Conservation (phyloP, 768 basidiomycete species). For the Daedalea quercina region DNA sequence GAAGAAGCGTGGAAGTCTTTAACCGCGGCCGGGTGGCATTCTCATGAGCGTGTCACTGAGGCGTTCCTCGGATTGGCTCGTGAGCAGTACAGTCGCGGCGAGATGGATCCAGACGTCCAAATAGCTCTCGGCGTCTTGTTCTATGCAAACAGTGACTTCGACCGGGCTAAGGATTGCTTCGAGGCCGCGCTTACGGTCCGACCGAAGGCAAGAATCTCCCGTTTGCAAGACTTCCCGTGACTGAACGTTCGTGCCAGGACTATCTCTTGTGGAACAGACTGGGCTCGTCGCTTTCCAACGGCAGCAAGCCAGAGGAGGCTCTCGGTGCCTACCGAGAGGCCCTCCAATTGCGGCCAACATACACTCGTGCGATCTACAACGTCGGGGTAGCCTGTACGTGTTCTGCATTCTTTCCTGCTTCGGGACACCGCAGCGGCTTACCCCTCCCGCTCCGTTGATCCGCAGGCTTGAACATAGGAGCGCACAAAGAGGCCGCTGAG, state of each 20-base stretch:
- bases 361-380: slow-evolving; percentile 96
- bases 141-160: slow-evolving; percentile 83
- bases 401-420: not conserved
- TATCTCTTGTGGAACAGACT: slow-evolving; percentile 94
- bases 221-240: not conserved
- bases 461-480: slow-evolving; percentile 90
- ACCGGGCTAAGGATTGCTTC: slow-evolving; percentile 91
- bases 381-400: slow-evolving; percentile 93
- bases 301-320: slow-evolving; percentile 90
- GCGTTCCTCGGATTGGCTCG: slow-evolving; percentile 79
- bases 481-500: slow-evolving; percentile 91
- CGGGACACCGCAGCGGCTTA: not conserved
- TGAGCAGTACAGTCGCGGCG: slow-evolving; percentile 65
- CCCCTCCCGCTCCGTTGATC: slow-evolving; percentile 3
- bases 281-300: slow-evolving; percentile 92
- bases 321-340: slow-evolving; percentile 87
- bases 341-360: slow-evolving; percentile 84
- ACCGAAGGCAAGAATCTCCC: slow-evolving; percentile 48
- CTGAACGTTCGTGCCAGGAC: slow-evolving; percentile 42
- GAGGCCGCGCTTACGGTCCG: slow-evolving; percentile 74
- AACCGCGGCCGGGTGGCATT: slow-evolving; percentile 70
- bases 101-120: slow-evolving; percentile 86
- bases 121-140: slow-evolving; percentile 89
- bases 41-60: slow-evolving; percentile 73
- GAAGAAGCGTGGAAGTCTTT: slow-evolving; percentile 49